Evolutionary conservation across 1,284 basidiomycete genomes (phyloP).

Genomic region (Termitomyces sp.): DNA sequence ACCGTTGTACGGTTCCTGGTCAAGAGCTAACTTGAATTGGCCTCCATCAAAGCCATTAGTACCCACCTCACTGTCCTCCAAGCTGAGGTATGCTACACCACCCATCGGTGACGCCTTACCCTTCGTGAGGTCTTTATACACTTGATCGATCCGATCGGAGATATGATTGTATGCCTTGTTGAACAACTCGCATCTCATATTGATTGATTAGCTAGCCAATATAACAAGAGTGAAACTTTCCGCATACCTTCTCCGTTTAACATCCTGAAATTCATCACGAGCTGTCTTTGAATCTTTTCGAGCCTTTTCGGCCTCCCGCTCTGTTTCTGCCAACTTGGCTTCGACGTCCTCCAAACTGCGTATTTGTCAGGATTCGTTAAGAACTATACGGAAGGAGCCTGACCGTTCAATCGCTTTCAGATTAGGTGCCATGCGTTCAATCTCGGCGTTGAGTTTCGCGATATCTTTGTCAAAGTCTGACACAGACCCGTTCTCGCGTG

Average conservation of each 20-base stretch:
- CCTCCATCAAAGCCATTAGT: not conserved
- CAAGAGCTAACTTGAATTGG: not conserved
- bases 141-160: constrained; percentile 87
- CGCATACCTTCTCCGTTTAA: constrained; percentile 74
- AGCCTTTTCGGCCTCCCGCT: constrained; percentile 73
- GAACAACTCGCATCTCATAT: constrained; percentile 72
- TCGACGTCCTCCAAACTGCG: constrained; percentile 89
- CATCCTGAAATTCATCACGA: constrained; percentile 84
- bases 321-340: constrained; percentile 65
- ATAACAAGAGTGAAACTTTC: not conserved
- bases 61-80: constrained; percentile 90
- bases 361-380: not conserved
- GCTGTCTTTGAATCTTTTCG: constrained; percentile 84
- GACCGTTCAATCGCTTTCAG: constrained; percentile 91
- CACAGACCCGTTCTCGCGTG: constrained; percentile 69
- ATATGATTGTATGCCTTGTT: constrained; percentile 97
- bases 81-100: constrained; percentile 91
- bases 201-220: not conserved
- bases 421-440: constrained; percentile 94
- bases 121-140: constrained; percentile 98
- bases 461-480: constrained; percentile 81
- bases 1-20: constrained; percentile 88
- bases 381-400: not conserved
- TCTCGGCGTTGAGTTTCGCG: constrained; percentile 70
- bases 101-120: constrained; percentile 91